phyloP scores from a whole-genome alignment of 2,329 filamentous ascomycete genomes.

The Fusarium setosum region DNA sequence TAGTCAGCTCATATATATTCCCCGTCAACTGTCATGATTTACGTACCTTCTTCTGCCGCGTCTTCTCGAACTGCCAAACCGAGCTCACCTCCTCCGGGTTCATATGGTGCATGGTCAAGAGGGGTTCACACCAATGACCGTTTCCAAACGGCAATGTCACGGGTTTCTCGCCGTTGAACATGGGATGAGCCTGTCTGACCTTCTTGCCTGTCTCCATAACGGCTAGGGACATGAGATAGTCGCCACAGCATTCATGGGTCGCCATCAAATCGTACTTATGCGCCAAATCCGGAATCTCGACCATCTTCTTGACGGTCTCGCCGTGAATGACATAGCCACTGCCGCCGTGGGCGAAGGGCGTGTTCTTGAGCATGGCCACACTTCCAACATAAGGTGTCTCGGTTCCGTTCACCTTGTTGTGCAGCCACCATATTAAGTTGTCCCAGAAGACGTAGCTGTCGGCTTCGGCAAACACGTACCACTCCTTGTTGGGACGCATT shows the following conservation, averaged over 20 bases:
- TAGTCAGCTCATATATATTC: slow-evolving; percentile 12
- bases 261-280: slow-evolving; percentile 60
- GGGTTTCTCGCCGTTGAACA: slow-evolving; percentile 68
- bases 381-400: slow-evolving; percentile 64
- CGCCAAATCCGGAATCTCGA: slow-evolving; percentile 56
- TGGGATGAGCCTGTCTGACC: slow-evolving; percentile 59
- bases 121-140: slow-evolving; percentile 66
- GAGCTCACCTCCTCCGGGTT: slow-evolving; percentile 62
- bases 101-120: slow-evolving; percentile 69
- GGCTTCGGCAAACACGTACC: slow-evolving; percentile 71
- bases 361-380: slow-evolving; percentile 56
- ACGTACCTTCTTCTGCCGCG: slow-evolving; percentile 55
- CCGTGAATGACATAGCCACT: slow-evolving; percentile 68
- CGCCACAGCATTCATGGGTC: slow-evolving; percentile 61
- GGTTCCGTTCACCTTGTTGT: slow-evolving; percentile 53
- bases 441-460: slow-evolving; percentile 69
- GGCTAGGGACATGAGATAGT: slow-evolving; percentile 61
- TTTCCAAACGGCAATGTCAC: slow-evolving; percentile 60
- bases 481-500: slow-evolving; percentile 63
- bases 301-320: slow-evolving; percentile 61
- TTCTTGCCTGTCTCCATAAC: slow-evolving; percentile 57
- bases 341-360: slow-evolving; percentile 67
- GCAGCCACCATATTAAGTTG: slow-evolving; percentile 63
- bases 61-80: slow-evolving; percentile 66
- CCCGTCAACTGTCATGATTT: background rate